These are phyloP conservation scores for Phytophthora chlamydospora DNA, from an alignment of 352 stramenopile genomes.

Conservation along the genomic window DNA sequence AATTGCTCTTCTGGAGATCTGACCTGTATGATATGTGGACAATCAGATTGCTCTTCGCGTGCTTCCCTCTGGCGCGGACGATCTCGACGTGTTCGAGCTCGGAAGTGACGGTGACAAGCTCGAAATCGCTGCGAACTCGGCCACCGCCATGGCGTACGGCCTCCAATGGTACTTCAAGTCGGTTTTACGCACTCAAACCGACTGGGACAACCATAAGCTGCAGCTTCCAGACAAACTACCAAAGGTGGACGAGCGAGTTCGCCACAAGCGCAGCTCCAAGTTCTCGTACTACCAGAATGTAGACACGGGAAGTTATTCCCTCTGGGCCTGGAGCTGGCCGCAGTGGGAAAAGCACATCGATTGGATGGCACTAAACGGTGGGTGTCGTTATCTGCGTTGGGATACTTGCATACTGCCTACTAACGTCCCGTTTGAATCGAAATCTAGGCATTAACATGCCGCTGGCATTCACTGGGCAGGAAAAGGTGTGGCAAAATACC, in stretches of 20 bases:
- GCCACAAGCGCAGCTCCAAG: conserved; percentile 65
- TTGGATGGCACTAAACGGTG: conserved; percentile 89
- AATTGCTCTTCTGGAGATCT: not conserved
- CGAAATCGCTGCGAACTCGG: conserved; percentile 57
- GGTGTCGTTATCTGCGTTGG: not conserved
- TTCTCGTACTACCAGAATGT: conserved; percentile 94
- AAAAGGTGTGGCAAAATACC: conserved; percentile 89
- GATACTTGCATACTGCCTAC: no score
- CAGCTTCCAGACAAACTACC: conserved; percentile 60
- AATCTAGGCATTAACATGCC: conserved; percentile 87
- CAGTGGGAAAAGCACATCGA: conserved; percentile 92
- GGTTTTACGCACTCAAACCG: conserved; percentile 71
- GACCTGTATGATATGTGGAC: not conserved
- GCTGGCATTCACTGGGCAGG: conserved; percentile 89
- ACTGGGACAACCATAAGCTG: conserved; percentile 81
- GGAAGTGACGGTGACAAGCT: conserved; percentile 51
- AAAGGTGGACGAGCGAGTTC: conserved; percentile 37
- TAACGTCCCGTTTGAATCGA: not conserved
- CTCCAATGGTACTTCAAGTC: conserved; percentile 82
- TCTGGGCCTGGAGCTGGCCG: conserved; percentile 85
- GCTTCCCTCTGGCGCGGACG: conserved; percentile 43
- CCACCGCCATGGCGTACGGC: conserved; percentile 67
- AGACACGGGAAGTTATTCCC: conserved; percentile 92
- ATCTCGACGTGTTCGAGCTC: conserved; percentile 71
- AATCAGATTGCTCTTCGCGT: conserved; percentile 66